Conservation (phyloP, 495 filamentous ascomycete species). For the Paragyromitra xinjiangensis region DNA sequence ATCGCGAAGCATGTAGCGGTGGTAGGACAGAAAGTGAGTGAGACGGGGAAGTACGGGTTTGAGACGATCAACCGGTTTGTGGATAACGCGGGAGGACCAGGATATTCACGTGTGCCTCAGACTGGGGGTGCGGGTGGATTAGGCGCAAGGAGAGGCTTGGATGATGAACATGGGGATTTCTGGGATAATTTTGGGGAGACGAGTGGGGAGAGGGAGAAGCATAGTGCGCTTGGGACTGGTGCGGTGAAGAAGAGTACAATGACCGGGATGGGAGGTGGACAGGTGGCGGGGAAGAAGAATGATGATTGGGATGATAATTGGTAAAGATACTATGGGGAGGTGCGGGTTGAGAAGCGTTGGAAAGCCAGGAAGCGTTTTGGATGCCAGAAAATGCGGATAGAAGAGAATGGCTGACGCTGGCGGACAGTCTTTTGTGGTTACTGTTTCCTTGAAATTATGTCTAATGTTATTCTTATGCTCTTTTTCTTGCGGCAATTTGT, state of each 20-base stretch:
- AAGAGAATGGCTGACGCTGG: constrained; percentile 37
- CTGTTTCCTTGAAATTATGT: background rate
- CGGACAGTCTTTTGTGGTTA: constrained; percentile 22
- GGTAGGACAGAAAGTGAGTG: constrained; percentile 71
- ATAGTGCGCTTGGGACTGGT: constrained; percentile 60
- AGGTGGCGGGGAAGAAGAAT: constrained; percentile 38
- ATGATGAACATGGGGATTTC: constrained; percentile 76
- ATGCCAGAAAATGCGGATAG: constrained; percentile 10
- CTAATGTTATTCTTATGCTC: constrained; percentile 15
- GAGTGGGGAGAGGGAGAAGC: constrained; percentile 38
- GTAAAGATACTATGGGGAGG: background rate
- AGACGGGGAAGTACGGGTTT: constrained; percentile 78
- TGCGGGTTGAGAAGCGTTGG: background rate
- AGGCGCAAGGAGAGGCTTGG: constrained; percentile 21
- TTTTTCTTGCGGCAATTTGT: background rate
- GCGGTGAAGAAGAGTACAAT: constrained; percentile 56
- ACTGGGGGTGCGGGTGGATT: constrained; percentile 64
- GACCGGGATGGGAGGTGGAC: background rate
- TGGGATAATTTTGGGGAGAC: constrained; percentile 79
- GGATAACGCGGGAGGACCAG: constrained; percentile 56
- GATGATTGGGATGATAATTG: constrained; percentile 58
- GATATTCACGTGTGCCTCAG: constrained; percentile 18
- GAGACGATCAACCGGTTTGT: constrained; percentile 81
- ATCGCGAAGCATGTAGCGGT: constrained; percentile 76
- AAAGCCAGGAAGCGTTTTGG: background rate